These are phyloP conservation scores for Cochlearia excelsa DNA, from an alignment of 345 rosid genomes.

Conservation along the genomic window DNA sequence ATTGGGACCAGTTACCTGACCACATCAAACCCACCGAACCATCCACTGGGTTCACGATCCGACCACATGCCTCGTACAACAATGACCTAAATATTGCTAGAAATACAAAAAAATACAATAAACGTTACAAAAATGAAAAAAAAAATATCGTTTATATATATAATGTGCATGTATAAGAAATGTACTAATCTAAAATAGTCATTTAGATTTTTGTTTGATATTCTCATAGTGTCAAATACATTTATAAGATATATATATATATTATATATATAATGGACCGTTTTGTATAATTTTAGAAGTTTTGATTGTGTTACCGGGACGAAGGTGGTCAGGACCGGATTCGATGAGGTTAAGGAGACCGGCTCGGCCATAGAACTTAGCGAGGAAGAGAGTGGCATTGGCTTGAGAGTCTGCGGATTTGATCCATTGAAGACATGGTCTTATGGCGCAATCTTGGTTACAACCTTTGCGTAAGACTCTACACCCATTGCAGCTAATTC, in stretches of 20 bases:
- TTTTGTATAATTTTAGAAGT: not conserved
- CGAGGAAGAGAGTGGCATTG: constrained; percentile 70
- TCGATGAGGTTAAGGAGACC: constrained; percentile 68
- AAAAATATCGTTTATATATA: not conserved
- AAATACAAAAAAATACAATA: constrained; percentile 29
- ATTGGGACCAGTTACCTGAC: constrained; percentile 43
- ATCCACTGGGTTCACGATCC: constrained; percentile 40
- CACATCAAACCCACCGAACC: constrained; percentile 46
- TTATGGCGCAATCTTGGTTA: constrained; percentile 54
- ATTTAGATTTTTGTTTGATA: constrained; percentile 3
- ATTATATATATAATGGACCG: not conserved
- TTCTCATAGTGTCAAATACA: too few species aligned
- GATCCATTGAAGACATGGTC: constrained; percentile 76
- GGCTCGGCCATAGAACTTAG: constrained; percentile 74
- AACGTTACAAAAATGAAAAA: constrained; percentile 38
- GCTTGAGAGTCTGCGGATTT: constrained; percentile 60
- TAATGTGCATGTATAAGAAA: constrained; percentile 23
- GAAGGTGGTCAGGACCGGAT: constrained; percentile 59
- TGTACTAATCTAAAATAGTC: too few species aligned
- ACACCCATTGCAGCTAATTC: constrained; percentile 74
- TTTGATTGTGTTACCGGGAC: constrained; percentile 35
- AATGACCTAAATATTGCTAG: constrained; percentile 44
- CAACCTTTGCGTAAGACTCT: constrained; percentile 71
- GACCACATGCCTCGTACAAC: constrained; percentile 45
- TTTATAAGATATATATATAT: too few species aligned